phyloP scores from a whole-genome alignment of 192 early-diverging fungal species.

The Coemansia sp. region DNA sequence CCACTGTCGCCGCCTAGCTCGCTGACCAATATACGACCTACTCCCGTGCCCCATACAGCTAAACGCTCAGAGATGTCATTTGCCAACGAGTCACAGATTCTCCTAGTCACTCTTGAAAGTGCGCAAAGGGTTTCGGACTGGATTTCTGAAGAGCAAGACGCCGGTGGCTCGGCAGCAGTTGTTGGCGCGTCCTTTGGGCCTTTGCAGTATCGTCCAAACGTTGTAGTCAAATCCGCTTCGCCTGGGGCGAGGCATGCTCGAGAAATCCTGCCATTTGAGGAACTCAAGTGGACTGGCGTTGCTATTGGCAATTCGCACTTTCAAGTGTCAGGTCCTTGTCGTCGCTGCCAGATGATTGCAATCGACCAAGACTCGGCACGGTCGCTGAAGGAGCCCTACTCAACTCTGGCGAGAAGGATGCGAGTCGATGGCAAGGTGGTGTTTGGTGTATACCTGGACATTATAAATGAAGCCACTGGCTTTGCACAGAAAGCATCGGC shows the following conservation, averaged over 20 bases:
- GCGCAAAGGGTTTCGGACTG: slow-evolving; percentile 56
- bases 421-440: slow-evolving; percentile 46
- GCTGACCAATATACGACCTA: background rate
- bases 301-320: slow-evolving; percentile 4
- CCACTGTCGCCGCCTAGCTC: background rate
- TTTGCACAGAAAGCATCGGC: too few species aligned
- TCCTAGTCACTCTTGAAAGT: slow-evolving; percentile 63
- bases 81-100: slow-evolving; percentile 72
- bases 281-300: slow-evolving; percentile 59
- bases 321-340: slow-evolving; percentile 59
- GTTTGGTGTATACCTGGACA: slow-evolving; percentile 47
- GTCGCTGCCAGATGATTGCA: slow-evolving; percentile 74
- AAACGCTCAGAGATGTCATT: slow-evolving; percentile 48
- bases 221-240: slow-evolving; percentile 55
- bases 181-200: slow-evolving; percentile 12
- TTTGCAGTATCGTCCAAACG: slow-evolving; percentile 68
- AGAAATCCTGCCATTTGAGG: slow-evolving; percentile 58
- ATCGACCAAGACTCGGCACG: slow-evolving; percentile 64
- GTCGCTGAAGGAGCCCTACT: slow-evolving; percentile 62
- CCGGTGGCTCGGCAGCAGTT: background rate
- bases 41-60: background rate
- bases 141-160: slow-evolving; percentile 43
- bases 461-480: background rate
- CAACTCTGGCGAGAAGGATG: slow-evolving; percentile 50
- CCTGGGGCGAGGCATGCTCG: slow-evolving; percentile 30